These are phyloP conservation scores for Oxyria digyna DNA, from an alignment of 148 eudicot genomes.

Conservation along the genomic window DNA sequence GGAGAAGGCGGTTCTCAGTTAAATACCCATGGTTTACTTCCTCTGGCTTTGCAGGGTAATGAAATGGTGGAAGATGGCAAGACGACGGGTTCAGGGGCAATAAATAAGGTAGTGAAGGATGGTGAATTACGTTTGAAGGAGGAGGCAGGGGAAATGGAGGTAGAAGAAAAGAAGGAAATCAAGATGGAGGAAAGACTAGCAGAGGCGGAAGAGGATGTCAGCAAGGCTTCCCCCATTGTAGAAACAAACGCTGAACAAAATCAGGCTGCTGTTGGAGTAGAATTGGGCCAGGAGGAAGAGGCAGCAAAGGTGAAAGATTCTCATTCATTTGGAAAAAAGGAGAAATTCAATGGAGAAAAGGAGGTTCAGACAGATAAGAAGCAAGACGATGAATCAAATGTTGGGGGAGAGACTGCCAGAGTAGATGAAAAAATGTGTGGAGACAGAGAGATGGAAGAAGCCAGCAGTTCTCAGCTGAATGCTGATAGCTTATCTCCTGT, in stretches of 20 bases:
- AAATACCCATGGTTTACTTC: background rate
- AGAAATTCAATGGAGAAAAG: background rate
- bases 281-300: background rate
- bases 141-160: background rate
- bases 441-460: constrained; percentile 5
- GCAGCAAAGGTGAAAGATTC: background rate
- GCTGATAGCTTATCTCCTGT: background rate
- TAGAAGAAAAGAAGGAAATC: background rate
- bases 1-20: too few species aligned
- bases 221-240: background rate
- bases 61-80: background rate
- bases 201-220: background rate
- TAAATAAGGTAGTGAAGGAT: background rate
- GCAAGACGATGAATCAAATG: background rate
- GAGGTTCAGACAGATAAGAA: background rate
- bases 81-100: background rate
- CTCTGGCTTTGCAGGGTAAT: background rate
- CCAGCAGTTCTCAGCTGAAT: background rate
- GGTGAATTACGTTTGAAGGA: background rate
- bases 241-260: background rate
- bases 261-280: background rate
- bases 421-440: background rate
- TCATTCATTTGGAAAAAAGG: background rate
- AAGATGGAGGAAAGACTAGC: background rate
- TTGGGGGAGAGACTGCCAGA: background rate